Base-by-base conservation (phyloP, 2,329 filamentous ascomycete genomes). In the Nectriaceae sp. region DNA sequence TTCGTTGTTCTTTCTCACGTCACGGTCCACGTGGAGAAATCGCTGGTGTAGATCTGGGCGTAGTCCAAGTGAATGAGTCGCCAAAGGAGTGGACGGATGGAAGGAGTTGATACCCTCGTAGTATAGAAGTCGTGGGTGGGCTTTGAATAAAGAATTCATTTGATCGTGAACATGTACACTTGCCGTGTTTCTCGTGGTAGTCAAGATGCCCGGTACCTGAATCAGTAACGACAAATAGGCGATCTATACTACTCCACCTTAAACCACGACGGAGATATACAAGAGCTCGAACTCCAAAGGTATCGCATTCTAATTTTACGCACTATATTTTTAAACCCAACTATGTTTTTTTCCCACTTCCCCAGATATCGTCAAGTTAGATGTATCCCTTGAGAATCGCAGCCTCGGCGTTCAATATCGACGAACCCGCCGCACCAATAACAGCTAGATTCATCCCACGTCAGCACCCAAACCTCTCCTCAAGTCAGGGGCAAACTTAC, bases 361-460 rank as follows among this genome's bases (percentile, higher is more conserved):
- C 26, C 18, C 5, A 16, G 21, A n/a, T n/a, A 31, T 31, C 26
- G 26, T 31, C 21, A n/a, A 11, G 43, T 69, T 77, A 91, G 55
- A 92, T 78, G 64, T 87, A 90, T 4, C 92, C 93, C 76, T 96
- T 95, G 57, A 97, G 81, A 11, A 96, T 85, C 20, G 91, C 90
- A 21, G 91, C 90, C 70, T 97, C 93, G 21, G 92, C 91, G 64
- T 97, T 97, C 61, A 97, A 72, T 71, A 97, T 96, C 24, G 90
- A 96, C 2, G 90, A 95, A 11, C 94, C 94, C n/a, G 93, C 92
- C 24, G 94, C 94, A 57, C 93, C 93, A 67, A 99, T 93, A 47
- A 99, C 88, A 53, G 93, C 85, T 84, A 46, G 15, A n/a, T 31
- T 15, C n/a, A n/a, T n/a, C n/a, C n/a, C n/a, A n/a, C n/a, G n/a